These are phyloP conservation scores for Quercus phellos DNA, from an alignment of 331 rosid species.

Conservation along the genomic window DNA sequence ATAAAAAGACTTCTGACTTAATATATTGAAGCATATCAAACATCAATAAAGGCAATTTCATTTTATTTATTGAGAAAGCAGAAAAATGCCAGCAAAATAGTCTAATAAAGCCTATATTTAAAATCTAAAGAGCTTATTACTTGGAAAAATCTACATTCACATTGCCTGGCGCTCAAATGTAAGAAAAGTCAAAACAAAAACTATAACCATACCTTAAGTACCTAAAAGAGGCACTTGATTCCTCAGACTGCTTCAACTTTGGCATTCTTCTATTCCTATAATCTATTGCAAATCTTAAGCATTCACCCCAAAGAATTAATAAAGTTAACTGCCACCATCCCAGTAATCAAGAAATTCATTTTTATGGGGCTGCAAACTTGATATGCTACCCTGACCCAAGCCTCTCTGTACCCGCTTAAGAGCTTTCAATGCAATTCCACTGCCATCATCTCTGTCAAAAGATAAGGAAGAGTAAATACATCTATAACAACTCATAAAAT, in stretches of 20 bases:
- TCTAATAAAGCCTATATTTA: not conserved
- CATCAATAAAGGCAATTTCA: too few species aligned
- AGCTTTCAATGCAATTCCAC: conserved; percentile 60
- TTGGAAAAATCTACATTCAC: not conserved
- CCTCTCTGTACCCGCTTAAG: conserved; percentile 78
- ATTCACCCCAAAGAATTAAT: conserved; percentile 1
- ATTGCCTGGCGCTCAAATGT: not conserved
- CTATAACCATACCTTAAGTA: not conserved
- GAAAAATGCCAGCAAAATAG: not conserved
- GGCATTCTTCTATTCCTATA: not conserved
- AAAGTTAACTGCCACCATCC: conserved; percentile 24
- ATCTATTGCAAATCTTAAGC: not conserved
- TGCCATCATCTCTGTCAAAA: conserved; percentile 67
- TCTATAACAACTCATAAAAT: conserved; percentile 11
- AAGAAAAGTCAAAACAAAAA: not conserved
- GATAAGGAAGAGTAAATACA: not conserved
- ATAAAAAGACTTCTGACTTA: too few species aligned
- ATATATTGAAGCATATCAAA: too few species aligned
- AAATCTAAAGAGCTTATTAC: not conserved
- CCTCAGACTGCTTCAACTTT: not conserved
- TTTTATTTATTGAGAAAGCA: not conserved
- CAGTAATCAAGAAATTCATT: conserved; percentile 43
- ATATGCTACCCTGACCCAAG: conserved; percentile 72
- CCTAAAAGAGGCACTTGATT: not conserved
- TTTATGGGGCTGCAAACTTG: conserved; percentile 44